These are phyloP conservation scores for Limnomonas spitsbergensis DNA, from an alignment of 139 green algal species.

Conservation along the genomic window DNA sequence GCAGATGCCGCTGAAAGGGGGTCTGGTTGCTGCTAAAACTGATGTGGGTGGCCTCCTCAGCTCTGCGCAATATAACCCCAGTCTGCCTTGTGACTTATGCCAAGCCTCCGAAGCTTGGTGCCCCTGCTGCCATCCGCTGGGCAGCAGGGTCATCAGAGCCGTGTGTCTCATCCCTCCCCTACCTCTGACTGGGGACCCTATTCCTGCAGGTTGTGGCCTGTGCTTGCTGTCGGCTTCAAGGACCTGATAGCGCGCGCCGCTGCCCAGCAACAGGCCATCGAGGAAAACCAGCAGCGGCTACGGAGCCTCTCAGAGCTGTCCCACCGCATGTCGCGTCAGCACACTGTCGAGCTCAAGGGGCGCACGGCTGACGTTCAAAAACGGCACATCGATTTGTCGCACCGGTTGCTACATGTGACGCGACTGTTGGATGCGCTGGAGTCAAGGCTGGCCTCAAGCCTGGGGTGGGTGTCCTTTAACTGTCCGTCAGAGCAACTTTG, in stretches of 20 bases:
- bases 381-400: constrained; percentile 44
- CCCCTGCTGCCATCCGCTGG: too few species aligned
- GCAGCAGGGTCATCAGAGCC: too few species aligned
- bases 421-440: constrained; percentile 47
- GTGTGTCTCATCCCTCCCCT: too few species aligned
- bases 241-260: constrained; percentile 56
- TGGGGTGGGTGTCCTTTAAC: constrained; percentile 46
- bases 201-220: constrained; percentile 63
- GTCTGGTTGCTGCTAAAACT: too few species aligned
- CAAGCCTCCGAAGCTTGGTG: too few species aligned
- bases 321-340: constrained; percentile 20
- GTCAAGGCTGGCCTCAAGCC: constrained; percentile 34
- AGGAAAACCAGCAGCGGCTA: constrained; percentile 36
- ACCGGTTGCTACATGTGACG: constrained; percentile 37
- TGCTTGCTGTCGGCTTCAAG: constrained; percentile 60
- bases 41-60: too few species aligned
- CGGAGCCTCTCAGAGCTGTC: constrained; percentile 7
- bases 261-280: constrained; percentile 38
- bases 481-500: too few species aligned
- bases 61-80: too few species aligned
- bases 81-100: too few species aligned
- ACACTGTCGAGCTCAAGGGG: constrained; percentile 22
- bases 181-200: too few species aligned
- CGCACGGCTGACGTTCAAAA: constrained; percentile 26
- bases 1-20: too few species aligned